Evolutionary conservation across 495 filamentous ascomycete genomes (phyloP).

Genomic region (Rhypophila decipiens): DNA sequence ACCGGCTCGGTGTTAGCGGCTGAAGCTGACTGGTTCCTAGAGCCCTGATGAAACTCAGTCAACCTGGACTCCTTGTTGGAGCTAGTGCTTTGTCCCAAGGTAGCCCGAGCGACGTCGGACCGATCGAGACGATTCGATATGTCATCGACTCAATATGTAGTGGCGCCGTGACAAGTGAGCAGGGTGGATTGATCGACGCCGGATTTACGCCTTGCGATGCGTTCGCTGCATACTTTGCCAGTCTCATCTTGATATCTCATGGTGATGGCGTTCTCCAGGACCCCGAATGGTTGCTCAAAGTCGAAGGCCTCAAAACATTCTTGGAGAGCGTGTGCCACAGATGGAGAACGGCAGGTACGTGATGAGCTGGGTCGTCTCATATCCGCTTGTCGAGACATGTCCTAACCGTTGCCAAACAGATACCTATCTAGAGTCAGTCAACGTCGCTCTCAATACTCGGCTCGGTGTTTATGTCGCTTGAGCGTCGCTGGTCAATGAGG

Average conservation of each 20-base stretch:
- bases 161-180: conserved; percentile 5
- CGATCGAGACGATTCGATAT: conserved; percentile 12
- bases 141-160: conserved; percentile 15
- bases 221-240: conserved; percentile 18
- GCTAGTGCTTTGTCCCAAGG: background rate
- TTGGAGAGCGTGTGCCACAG: conserved; percentile 9
- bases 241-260: conserved; percentile 19
- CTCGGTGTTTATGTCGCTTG: background rate
- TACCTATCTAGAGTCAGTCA: conserved; percentile 7
- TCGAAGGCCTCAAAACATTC: conserved; percentile 9
- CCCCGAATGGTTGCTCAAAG: conserved; percentile 13
- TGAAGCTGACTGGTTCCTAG: conserved; percentile 12
- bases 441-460: conserved; percentile 4
- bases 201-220: conserved; percentile 16
- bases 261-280: conserved; percentile 15
- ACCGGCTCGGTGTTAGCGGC: background rate
- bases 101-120: conserved; percentile 2
- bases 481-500: background rate
- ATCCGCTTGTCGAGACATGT: too few relatives aligned
- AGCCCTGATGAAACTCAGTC: conserved; percentile 23
- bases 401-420: too few relatives aligned
- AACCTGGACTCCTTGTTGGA: conserved; percentile 13
- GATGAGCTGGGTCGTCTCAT: background rate
- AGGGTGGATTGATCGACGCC: conserved; percentile 4
- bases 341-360: conserved; percentile 27